Evolutionary conservation across 371 early-diverging fungal genomes (phyloP), one percentile per base, ranked within the genome.

Genomic region (Mucor piriformis): DNA sequence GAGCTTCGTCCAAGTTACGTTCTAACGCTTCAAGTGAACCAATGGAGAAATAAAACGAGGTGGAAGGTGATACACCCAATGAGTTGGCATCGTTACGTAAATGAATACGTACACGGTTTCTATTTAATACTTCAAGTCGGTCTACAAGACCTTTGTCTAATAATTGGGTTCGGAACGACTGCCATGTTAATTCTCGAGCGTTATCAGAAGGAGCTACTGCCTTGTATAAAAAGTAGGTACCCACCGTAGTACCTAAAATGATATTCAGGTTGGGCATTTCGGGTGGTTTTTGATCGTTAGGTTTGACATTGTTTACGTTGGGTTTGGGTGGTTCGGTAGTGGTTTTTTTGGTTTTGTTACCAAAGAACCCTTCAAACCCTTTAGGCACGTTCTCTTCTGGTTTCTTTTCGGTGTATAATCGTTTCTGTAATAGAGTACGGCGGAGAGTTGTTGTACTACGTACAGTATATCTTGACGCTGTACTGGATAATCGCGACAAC

Each of bases 21-120:
- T 98, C 99, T 79, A 98, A 98, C 20, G 90, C 84, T 52, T 96
- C 98, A 0, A 95, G 89, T n/a, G 93, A 93, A 25, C 97, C 98
- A 46, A 98, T 96, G 40, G 93, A 88, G 73, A 98, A 98, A 64
- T 85, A 83, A 73, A 81, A 83, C 0, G 64, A 57, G 37, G 66
- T 76, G 62, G 50, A 20, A 23, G 51, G 66, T 24, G 71, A 63
- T 13, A 63, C 76, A 23, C 73, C 82, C 12, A 83, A 57, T 11
- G 83, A 76, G 2, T 73, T 63, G 3, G 89, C 89, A 59, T 92
- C 92, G 6, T 84, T 78, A 10, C 92, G 82, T 44, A 96, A 75
- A 50, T 87, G 81, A 3, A 95, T 95, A 25, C 86, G 84, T 5
- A 95, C 98, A 24, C 83, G 69, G 54, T 83, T 87, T 51, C 88